Evolutionary conservation across 163 green algal genomes (phyloP).

Genomic region (Trebouxia gelatinosa): DNA sequence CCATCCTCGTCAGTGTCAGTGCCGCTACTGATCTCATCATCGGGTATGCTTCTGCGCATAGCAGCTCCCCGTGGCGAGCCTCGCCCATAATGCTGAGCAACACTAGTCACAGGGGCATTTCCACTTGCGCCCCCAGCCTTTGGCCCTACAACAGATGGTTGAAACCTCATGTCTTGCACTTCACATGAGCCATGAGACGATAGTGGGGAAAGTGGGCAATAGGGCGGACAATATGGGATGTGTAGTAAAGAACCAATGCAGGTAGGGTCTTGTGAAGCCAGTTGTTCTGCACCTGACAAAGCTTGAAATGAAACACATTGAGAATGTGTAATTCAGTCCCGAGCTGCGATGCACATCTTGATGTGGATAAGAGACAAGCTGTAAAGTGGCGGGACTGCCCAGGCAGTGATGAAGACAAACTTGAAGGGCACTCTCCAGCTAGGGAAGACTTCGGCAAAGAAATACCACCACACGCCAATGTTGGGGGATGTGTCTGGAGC

Average conservation of each 20-base stretch:
- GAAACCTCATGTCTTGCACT: too few relatives aligned
- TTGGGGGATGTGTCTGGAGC: slow-evolving; percentile 64
- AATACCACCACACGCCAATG: slow-evolving; percentile 73
- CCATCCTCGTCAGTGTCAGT: slow-evolving; percentile 65
- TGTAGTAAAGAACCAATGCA: too few relatives aligned
- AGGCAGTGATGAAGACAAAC: slow-evolving; percentile 52
- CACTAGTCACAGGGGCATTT: slow-evolving; percentile 2
- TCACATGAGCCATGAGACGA: too few relatives aligned
- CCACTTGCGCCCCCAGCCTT: slow-evolving; percentile 9
- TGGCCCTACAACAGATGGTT: too few relatives aligned
- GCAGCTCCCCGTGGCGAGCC: not conserved
- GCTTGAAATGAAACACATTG: too few relatives aligned
- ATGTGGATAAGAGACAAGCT: too few relatives aligned
- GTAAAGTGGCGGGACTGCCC: slow-evolving; percentile 38
- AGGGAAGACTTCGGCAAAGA: slow-evolving; percentile 69
- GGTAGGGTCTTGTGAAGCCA: too few relatives aligned
- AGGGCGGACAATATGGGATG: too few relatives aligned
- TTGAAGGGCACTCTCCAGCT: slow-evolving; percentile 13
- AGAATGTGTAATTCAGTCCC: too few relatives aligned
- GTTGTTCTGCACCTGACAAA: too few relatives aligned
- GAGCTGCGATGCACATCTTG: too few relatives aligned
- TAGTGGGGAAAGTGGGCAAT: too few relatives aligned
- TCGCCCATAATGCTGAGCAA: not conserved
- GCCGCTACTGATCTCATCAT: slow-evolving; percentile 37
- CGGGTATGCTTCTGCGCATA: not conserved